phyloP scores from a whole-genome alignment of 75 land plant species.

The Chamaecyparis obtusa region DNA sequence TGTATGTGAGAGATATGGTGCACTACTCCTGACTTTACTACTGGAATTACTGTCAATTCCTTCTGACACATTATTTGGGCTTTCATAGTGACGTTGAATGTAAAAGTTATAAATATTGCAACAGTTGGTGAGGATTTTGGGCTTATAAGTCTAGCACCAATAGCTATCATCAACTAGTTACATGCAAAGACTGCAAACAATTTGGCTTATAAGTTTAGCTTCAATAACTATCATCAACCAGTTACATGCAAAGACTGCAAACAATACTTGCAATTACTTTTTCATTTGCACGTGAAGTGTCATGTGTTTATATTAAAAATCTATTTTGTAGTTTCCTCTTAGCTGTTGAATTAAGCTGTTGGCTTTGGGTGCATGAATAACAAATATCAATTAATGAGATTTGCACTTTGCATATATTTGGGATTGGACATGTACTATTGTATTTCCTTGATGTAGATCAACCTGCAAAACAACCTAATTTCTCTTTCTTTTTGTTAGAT shows the following conservation, averaged over 20 bases:
- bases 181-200: not conserved
- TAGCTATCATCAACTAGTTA: not conserved
- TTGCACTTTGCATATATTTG: not conserved
- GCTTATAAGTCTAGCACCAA: not conserved
- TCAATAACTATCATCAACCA: not conserved
- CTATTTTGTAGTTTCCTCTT: not conserved
- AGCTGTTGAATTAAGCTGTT: not conserved
- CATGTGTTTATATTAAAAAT: not conserved
- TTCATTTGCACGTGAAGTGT: not conserved
- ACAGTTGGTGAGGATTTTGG: not conserved
- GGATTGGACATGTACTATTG: not conserved
- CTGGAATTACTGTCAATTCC: not conserved
- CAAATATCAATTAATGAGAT: not conserved
- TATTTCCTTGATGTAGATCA: not conserved
- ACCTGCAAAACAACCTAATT: not conserved
- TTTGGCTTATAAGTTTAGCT: not conserved
- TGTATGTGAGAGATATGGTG: not conserved
- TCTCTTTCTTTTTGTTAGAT: slow-evolving; percentile 23
- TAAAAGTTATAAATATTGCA: not conserved
- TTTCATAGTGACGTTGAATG: too few relatives aligned
- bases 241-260: not conserved
- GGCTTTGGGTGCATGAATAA: too few relatives aligned
- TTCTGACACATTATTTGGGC: not conserved
- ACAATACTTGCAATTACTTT: not conserved
- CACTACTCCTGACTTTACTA: not conserved